Base-by-base conservation (phyloP, 345 rosid genomes). In the Abelmoschus esculentus region DNA sequence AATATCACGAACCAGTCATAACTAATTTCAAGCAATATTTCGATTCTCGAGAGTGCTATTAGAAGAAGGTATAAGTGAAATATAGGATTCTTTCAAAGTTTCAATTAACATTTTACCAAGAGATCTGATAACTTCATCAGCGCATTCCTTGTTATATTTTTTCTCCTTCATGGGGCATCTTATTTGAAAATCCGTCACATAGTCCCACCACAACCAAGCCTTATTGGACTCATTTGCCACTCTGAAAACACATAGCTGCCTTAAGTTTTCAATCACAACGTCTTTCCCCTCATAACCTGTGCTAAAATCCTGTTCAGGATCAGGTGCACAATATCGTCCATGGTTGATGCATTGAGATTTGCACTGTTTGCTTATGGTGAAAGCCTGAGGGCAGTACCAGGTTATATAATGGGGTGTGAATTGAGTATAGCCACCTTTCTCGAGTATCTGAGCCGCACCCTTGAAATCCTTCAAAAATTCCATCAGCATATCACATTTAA, bases 171-270 rank as follows among this genome's bases (percentile, higher is more conserved):
- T 92, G 54, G 54, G 54, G 17, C 54, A 49, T n/a, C 54, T 49
- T 14, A 49, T 49, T 49, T 49, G 54, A 49, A 92, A 92, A 83
- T 92, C 98, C 14, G 95, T 92, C n/a, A 87, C 96, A 28, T 92
- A 92, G 73, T 92, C 96, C 98, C 98, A 92, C 98, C 98, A 92
- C 13, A 82, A 75, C 98, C 98, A 93, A 8, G 97, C 90, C 73
- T 82, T 93, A 7, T 75, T 83, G 67, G 77, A 84, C 84, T 90
- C 96, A 75, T 89, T 90, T 3, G 91, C 96, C 66, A 89, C 98
- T 85, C 68, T 83, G 71, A 72, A 90, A 68, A 90, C 93, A 46
- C 98, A 93, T 18, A 93, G 86, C 70, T 93, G 98, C 74, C 98
- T 89, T 71, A 93, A 75, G 73, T 93, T 93, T 77, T 93, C 98